A percentile compares a stretch with the other conserved stretches of the same genome.
phyloP scores from a whole-genome alignment of 179 eudicot genomes.

The Gypsophila paniculata region DNA sequence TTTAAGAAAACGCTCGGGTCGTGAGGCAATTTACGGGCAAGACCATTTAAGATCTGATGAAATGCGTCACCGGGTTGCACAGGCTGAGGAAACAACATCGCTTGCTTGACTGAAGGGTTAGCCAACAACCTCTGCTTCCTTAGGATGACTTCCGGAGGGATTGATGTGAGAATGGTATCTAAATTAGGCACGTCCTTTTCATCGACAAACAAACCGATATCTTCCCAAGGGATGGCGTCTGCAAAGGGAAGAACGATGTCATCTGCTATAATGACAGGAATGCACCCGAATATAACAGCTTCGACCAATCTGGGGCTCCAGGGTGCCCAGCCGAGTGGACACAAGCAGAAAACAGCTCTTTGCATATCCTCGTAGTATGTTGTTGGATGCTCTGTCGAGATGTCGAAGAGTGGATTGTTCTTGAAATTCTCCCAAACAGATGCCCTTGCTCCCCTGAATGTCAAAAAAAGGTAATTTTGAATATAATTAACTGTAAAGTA shows the following conservation, averaged over 20 bases:
- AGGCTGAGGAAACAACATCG: constrained; percentile 88
- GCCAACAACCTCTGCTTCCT: constrained; percentile 88
- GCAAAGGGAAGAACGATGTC: constrained; percentile 92
- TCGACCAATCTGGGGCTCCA: constrained; percentile 98
- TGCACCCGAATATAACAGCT: constrained; percentile 90
- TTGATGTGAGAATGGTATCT: constrained; percentile 77
- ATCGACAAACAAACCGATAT: constrained; percentile 71
- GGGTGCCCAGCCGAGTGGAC: constrained; percentile 99
- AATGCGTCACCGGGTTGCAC: constrained; percentile 89
- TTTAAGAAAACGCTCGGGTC: constrained; percentile 49
- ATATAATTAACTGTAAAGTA: not conserved
- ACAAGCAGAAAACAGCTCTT: constrained; percentile 76
- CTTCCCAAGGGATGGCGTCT: constrained; percentile 97
- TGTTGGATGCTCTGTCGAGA: constrained; percentile 91
- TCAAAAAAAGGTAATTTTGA: not conserved
- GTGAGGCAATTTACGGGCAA: constrained; percentile 86
- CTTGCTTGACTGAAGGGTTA: constrained; percentile 91
- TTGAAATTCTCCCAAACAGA: constrained; percentile 96
- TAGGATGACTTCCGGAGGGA: constrained; percentile 68
- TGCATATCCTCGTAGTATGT: constrained; percentile 98
- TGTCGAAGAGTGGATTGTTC: constrained; percentile 89
- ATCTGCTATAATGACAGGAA: constrained; percentile 87
- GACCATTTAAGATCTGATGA: constrained; percentile 90
- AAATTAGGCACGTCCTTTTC: constrained; percentile 80
- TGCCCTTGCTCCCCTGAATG: constrained; percentile 82